A percentile compares a stretch with the other conserved stretches of the same genome.
Conservation (phyloP, 257 asterid genomes). For the Solanum chiquidenum region DNA sequence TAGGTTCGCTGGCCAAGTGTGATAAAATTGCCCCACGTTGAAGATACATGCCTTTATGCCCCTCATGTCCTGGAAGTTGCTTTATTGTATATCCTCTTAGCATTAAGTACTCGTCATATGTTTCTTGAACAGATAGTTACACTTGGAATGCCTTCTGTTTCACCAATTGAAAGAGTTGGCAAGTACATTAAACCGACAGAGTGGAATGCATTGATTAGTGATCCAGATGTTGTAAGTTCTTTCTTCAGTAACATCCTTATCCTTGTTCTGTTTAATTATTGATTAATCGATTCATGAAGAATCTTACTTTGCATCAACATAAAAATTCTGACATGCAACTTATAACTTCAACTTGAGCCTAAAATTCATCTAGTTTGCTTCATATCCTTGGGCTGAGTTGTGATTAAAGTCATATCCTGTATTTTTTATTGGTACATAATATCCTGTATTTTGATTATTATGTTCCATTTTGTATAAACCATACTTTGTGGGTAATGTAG, state of each 20-base stretch:
- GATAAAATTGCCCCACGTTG: not conserved
- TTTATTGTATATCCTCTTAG: not conserved
- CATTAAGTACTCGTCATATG: not conserved
- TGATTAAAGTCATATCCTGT: not conserved
- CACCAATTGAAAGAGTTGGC: conserved; percentile 88
- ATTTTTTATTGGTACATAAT: not conserved
- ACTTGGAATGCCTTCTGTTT: conserved; percentile 90
- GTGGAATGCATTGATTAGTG: conserved; percentile 76
- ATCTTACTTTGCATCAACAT: not conserved
- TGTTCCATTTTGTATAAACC: not conserved
- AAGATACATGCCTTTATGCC: not conserved
- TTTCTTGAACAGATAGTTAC: conserved; percentile 62
- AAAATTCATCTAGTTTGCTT: not conserved
- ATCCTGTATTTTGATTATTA: not conserved
- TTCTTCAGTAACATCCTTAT: not conserved
- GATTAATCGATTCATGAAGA: not conserved
- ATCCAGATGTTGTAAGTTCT: conserved; percentile 67
- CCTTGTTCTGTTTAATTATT: not conserved
- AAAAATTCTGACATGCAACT: not conserved
- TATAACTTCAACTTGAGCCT: not conserved
- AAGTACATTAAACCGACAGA: conserved; percentile 68
- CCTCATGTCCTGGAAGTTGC: not conserved
- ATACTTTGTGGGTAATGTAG: not conserved
- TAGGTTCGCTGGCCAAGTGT: conserved; percentile 8
- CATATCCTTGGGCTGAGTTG: not conserved